Base-by-base conservation (phyloP, 2,329 filamentous ascomycete species). In the Botrytis medusae region DNA sequence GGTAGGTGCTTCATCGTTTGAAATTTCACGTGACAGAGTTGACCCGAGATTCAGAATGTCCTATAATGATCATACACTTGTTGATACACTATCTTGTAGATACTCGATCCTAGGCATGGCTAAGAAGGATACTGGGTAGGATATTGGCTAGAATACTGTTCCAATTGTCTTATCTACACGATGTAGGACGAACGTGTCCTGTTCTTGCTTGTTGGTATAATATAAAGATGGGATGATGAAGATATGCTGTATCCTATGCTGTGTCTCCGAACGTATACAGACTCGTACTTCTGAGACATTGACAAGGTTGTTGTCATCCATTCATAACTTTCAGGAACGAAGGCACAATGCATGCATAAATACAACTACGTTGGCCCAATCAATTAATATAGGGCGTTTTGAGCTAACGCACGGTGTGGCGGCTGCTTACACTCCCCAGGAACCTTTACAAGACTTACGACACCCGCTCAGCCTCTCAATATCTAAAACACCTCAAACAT, bases 281-380 rank as follows among this genome's bases (percentile, higher is more conserved):
- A 37, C 37, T 37, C 37, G 37, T 34, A 29, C 25, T n/a, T 22
- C 46, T 42, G 25, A 57, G 48, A 57, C 64, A 54, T 40, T 40
- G 14, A n/a, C 46, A 37, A 67, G 46, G 46, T 25, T 68, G 32
- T 40, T 67, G 44, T 46, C 46, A 67, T n/a, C 46, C 37, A 67
- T 40, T 29, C 46, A 67, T 54, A 67, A 54, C 12, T 12, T 29
- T 40, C 64, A 68, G 32, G 34, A 54, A 54, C 64, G 1, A 68
- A 68, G 18, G 10, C 34, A 57, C n/a, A 68, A 54, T 68, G 64
- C 46, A 42, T 40, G 34, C 16, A 68, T 57, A 32, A 68, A 42
- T 57, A 57, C 7, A 51, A 54, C n/a, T 68, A 57, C 65, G 65
- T 69, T 59, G 48, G 8, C 65, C 65, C 51, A 42, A 57, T 57